These are phyloP conservation scores for Vigna reflexopilosa DNA, from an alignment of 306 rosid genomes.

Conservation along the genomic window DNA sequence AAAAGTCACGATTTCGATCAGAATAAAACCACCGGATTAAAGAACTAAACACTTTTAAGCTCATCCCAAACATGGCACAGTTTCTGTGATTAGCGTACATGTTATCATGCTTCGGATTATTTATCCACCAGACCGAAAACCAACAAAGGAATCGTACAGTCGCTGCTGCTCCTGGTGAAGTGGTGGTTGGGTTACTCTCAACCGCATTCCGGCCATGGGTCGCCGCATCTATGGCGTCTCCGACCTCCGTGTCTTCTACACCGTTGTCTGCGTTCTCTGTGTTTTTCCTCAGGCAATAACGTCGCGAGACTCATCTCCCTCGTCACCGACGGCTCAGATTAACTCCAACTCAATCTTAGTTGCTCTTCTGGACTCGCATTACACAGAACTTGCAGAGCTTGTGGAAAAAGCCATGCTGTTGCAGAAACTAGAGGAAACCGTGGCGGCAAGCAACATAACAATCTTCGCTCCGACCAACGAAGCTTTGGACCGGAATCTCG, in stretches of 20 bases:
- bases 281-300: conserved; percentile 26
- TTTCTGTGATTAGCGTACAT: too few relatives aligned
- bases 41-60: too few relatives aligned
- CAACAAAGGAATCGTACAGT: too few relatives aligned
- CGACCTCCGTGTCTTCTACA: background rate
- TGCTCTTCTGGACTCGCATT: conserved; percentile 84
- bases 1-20: too few relatives aligned
- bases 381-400: conserved; percentile 74
- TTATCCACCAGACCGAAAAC: background rate
- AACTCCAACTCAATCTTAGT: conserved; percentile 84
- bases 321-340: conserved; percentile 55
- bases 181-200: conserved; percentile 31
- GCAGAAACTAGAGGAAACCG: conserved; percentile 66
- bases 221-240: conserved; percentile 40
- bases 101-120: too few relatives aligned
- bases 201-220: conserved; percentile 68
- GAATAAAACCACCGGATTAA: too few relatives aligned
- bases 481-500: conserved; percentile 69
- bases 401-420: conserved; percentile 73
- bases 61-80: too few relatives aligned
- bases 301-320: background rate
- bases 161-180: background rate
- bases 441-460: conserved; percentile 70
- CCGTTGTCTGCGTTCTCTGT: background rate
- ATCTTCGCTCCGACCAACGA: conserved; percentile 78